phyloP scores from a whole-genome alignment of 108 stramenopile species.

The Cyclotella choctawhatcheeana region DNA sequence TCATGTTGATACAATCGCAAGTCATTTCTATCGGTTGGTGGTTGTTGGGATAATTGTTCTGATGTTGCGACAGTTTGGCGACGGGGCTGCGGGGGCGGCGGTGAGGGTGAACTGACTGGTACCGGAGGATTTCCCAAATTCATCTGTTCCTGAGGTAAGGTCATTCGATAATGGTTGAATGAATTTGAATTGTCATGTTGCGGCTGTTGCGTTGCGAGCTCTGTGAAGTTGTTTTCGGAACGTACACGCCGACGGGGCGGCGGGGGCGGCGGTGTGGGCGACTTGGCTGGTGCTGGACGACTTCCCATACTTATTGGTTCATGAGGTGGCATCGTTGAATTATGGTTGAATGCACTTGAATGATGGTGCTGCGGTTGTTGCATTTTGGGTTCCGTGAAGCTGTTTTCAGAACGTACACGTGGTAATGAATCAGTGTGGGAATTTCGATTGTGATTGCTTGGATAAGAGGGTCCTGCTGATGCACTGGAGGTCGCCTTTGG shows the following conservation, averaged over 20 bases:
- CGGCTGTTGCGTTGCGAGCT: background rate
- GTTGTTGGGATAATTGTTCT: background rate
- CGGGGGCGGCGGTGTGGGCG: background rate
- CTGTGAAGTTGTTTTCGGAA: background rate
- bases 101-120: background rate
- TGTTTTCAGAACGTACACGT: background rate
- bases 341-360: background rate
- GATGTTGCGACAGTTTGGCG: background rate
- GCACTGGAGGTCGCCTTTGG: background rate
- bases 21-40: background rate
- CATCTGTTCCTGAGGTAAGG: background rate
- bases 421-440: background rate
- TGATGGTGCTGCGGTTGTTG: background rate
- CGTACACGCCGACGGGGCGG: no score
- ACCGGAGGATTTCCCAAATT: background rate
- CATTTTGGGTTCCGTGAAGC: background rate
- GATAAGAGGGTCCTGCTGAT: background rate
- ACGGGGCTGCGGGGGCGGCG: conserved; percentile 1
- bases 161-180: background rate
- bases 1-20: background rate
- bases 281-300: background rate
- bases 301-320: background rate
- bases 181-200: background rate
- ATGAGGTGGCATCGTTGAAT: background rate
- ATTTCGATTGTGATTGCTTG: background rate